Percentiles rank a stretch among this genome's conserved stretches.
These are phyloP conservation scores for Ambrosiella beaveri DNA, from an alignment of 2,329 filamentous ascomycete genomes.

Conservation along the genomic window DNA sequence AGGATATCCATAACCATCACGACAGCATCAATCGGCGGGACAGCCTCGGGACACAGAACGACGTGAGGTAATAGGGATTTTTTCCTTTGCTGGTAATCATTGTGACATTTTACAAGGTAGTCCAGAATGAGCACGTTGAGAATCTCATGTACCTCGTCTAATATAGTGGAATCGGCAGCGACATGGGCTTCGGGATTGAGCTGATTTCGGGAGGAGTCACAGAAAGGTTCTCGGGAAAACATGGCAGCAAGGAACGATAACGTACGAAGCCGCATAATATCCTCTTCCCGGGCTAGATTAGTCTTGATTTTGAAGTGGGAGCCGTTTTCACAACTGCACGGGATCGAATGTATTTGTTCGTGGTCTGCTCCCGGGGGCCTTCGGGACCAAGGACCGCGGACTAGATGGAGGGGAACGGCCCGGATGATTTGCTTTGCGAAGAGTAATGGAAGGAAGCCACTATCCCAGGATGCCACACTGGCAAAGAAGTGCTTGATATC, in stretches of 20 bases:
- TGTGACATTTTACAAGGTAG: too few relatives aligned
- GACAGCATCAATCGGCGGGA: too few relatives aligned
- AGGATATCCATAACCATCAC: too few relatives aligned
- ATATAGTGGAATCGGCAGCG: neutral
- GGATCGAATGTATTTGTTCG: neutral
- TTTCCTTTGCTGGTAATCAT: too few relatives aligned
- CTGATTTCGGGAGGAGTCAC: neutral
- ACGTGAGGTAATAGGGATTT: too few relatives aligned
- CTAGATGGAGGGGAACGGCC: neutral
- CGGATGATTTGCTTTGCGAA: neutral
- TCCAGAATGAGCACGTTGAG: too few relatives aligned
- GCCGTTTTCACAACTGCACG: neutral
- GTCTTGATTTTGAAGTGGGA: neutral
- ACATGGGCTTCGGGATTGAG: neutral
- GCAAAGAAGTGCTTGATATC: too few relatives aligned
- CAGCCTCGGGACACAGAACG: too few relatives aligned
- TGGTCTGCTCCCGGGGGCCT: neutral
- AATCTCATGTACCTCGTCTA: too few relatives aligned
- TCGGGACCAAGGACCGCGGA: neutral
- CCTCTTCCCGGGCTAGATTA: neutral
- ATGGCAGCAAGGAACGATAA: neutral
- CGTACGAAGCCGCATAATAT: neutral
- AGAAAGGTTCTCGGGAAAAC: neutral
- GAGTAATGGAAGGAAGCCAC: too few relatives aligned
- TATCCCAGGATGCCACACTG: too few relatives aligned